Base-by-base conservation (phyloP, 2,329 filamentous ascomycete genomes). In the Curvularia eragrostidis region DNA sequence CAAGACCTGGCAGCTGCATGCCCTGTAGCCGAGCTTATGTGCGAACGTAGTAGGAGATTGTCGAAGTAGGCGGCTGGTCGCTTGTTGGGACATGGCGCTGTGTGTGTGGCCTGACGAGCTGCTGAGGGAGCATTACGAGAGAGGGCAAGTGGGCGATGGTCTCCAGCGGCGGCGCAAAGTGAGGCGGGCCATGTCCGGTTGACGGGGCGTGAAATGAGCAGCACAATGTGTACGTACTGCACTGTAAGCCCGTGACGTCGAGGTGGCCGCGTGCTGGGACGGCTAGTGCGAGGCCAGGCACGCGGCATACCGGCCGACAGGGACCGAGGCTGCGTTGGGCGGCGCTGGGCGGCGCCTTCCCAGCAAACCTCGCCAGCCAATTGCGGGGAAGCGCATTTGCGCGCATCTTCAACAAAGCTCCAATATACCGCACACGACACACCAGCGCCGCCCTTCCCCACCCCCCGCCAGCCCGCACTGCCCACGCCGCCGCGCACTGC, bases 371-470 rank as follows among this genome's bases (percentile, higher is more conserved):
- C 56, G 47, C 54, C 67, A 59, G 59, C 63, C 66, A 69, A 68
- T 70, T 72, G 68, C 68, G 69, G 67, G 68, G 67, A 62, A 67
- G 55, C 55, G 55, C 55, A 58, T 49, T 39, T 65, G 58, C 61
- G 68, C 64, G 65, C 65, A 67, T 48, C 49, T 53, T 53, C 49
- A 41, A 48, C 48, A 34, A 21, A 36, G 49, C 42, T 46, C 43
- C 48, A 52, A 56, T 44, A 30, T 38, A 50, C 53, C 51, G 51
- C 61, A 58, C 62, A 66, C 65, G 58, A 59, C 41, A 43, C 41
- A 3, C 57, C 61, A 52, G 47, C 57, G 52, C 54, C 55, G 54
- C 57, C 32, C 50, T 49, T 44, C 43, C 36, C 39, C 18, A 6
- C 19, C 10, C 4, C 38, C 38, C 19, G 18, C 2, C 38, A 10